phyloP scores from a whole-genome alignment of 768 basidiomycete species.

The Boletales sp. region DNA sequence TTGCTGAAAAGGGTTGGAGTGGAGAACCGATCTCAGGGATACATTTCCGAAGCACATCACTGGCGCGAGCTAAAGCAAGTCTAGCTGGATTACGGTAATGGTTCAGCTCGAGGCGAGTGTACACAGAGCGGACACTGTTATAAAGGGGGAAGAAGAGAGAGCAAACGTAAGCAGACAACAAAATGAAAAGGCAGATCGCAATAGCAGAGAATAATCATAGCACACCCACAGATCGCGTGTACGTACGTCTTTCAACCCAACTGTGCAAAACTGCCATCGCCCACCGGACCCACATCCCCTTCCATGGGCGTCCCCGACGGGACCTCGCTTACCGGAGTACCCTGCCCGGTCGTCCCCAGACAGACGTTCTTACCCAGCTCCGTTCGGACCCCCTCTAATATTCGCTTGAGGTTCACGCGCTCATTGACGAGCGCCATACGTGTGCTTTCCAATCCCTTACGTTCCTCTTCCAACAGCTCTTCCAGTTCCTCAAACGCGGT shows the following conservation, averaged over 20 bases:
- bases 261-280: slow-evolving; percentile 53
- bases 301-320: slow-evolving; percentile 42
- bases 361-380: slow-evolving; percentile 58
- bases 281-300: slow-evolving; percentile 51
- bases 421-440: slow-evolving; percentile 79
- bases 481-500: slow-evolving; percentile 93
- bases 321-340: slow-evolving; percentile 54
- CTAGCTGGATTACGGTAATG: slow-evolving; percentile 3
- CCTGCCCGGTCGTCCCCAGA: slow-evolving; percentile 60
- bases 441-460: slow-evolving; percentile 78
- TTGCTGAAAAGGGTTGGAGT: no score
- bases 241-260: slow-evolving; percentile 31
- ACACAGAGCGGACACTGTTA: slow-evolving; percentile 3
- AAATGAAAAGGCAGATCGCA: slow-evolving; percentile 10
- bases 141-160: not conserved
- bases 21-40: no score
- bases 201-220: slow-evolving; percentile 28
- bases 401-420: slow-evolving; percentile 64
- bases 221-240: not conserved
- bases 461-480: slow-evolving; percentile 86
- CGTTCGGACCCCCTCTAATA: slow-evolving; percentile 61
- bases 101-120: not conserved
- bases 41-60: no score
- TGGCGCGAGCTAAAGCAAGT: not conserved
- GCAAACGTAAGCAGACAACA: not conserved